Evolutionary conservation across 257 asterid genomes (phyloP).

Genomic region (Penstemon davidsonii): DNA sequence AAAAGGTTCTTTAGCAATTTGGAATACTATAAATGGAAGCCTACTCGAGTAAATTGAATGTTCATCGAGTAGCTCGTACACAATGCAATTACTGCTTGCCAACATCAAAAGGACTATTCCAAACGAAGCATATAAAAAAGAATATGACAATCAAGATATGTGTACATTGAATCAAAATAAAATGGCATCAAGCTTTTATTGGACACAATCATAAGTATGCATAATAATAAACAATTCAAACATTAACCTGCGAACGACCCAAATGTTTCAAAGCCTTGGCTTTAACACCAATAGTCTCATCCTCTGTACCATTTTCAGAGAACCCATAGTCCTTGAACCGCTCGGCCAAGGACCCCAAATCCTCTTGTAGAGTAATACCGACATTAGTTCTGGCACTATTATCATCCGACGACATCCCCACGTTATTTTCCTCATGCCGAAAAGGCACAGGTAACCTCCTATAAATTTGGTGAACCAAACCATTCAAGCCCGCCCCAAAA

Average conservation of each 20-base stretch:
- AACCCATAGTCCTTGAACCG: slow-evolving; percentile 67
- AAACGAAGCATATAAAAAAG: too few species aligned
- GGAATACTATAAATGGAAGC: neutral
- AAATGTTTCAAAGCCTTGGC: slow-evolving; percentile 66
- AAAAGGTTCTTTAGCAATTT: neutral
- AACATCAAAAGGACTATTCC: too few species aligned
- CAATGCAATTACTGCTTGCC: too few species aligned
- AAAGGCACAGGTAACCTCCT: slow-evolving; percentile 77
- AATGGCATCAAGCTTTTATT: neutral
- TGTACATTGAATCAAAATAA: too few species aligned
- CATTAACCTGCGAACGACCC: slow-evolving; percentile 76
- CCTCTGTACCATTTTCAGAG: slow-evolving; percentile 55
- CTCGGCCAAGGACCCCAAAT: slow-evolving; percentile 79
- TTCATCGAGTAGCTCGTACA: neutral
- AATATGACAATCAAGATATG: too few species aligned
- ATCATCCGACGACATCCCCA: slow-evolving; percentile 41
- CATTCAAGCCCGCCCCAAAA: slow-evolving; percentile 73
- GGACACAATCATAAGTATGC: neutral
- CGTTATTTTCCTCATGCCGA: slow-evolving; percentile 52
- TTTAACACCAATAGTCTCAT: slow-evolving; percentile 51
- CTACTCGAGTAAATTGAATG: slow-evolving; percentile 2
- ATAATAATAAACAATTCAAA: slow-evolving; percentile 14
- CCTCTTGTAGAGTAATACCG: slow-evolving; percentile 67
- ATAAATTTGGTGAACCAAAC: slow-evolving; percentile 73
- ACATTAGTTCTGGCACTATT: slow-evolving; percentile 42